Evolutionary conservation across 495 filamentous ascomycete species (phyloP), one percentile per base, ranked within the genome.

Genomic region (Alectoria sarmentosa): DNA sequence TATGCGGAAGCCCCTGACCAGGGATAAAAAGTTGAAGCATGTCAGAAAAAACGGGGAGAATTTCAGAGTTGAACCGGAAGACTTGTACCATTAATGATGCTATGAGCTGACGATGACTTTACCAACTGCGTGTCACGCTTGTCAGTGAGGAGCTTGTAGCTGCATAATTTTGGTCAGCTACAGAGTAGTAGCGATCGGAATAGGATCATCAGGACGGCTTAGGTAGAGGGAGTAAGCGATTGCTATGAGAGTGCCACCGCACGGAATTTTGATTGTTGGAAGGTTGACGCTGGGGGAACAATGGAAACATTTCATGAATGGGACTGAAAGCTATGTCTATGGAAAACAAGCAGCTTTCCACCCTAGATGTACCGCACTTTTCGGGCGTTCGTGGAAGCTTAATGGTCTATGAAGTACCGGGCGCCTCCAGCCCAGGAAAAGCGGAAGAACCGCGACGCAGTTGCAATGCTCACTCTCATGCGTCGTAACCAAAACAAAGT

Each of bases 1-100:
- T 74, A 98, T 98, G 94, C 86, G 94, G 58, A 98, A 98, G 71
- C 86, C 90, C 56, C 85, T 92, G 75, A 88, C 82, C 75, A 81
- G 92, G 66, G 94, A 98, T 76, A 89, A 87, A 74, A 83, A 86
- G 46, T 76, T 80, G 57, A 81, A 89, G 74, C 88, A 93, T 76
- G 81, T 96, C 21, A 82, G 94, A 64, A 83, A 90, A 62, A 85
- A 96, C 67, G 94, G 94, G 32, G 89, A 95, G 77, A 80, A 88
- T 59, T 85, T 89, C 75, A 81, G 78, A 41, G 90, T 98, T n/a
- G 78, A 82, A 34, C 93, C 94, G 9, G 82, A 86, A 49, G 88
- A 96, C 76, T 90, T 97, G 38, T 96, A 88, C 83, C 65, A 69
- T 49, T 57, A 56, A 36, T 69, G 61, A 68, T 60, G 37, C 11